Evolutionary conservation across 2,329 filamentous ascomycete species (phyloP), one percentile per base, ranked within the genome.

Genomic region (Apiospora pterosperma): DNA sequence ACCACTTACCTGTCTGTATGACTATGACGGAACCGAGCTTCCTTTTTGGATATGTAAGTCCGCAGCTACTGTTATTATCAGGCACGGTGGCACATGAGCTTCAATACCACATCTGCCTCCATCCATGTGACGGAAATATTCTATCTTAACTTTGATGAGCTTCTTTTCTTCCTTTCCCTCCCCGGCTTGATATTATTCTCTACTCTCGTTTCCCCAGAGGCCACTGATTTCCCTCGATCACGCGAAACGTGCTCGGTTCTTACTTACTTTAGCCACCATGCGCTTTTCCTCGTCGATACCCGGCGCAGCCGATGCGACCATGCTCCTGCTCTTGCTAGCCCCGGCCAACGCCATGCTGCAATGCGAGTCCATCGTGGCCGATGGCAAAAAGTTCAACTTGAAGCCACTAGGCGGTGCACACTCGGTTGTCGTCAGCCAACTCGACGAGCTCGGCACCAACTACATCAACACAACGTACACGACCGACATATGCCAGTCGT

Each of bases 401-500:
- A 80, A 80, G 31, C 76, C 82, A 67, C 84, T 94, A 8, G 81
- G 79, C 6, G 92, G 91, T 1, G 89, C 90, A 38, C 90, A 90
- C 75, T 86, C 88, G 0, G 88, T 93, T 41, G 83, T 92, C 63
- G 86, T 86, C 60, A 82, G 80, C 72, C 80, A 82, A 67, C 77
- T 83, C 38, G 82, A 83, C 23, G 83, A 81, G 19, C 77, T 83
- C 39, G 82, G 83, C 23, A 83, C 81, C 21, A 81, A 82, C 19
- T 80, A 86, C 34, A 82, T 81, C 66, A 96, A 96, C 76, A 92
- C 88, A 31, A 95, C 92, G 52, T 96, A 93, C 76, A 94, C 92
- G 0, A 75, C 96, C 64, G 91, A 96, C 72, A 82, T 96, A 60
- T 97, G 93, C 79, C 78, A 82, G 62, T 82, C 86, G 7, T 79